A percentile compares a stretch with the other conserved stretches of the same genome.
phyloP scores from a whole-genome alignment of 2,329 filamentous ascomycete genomes.

The Diaporthe sp. region DNA sequence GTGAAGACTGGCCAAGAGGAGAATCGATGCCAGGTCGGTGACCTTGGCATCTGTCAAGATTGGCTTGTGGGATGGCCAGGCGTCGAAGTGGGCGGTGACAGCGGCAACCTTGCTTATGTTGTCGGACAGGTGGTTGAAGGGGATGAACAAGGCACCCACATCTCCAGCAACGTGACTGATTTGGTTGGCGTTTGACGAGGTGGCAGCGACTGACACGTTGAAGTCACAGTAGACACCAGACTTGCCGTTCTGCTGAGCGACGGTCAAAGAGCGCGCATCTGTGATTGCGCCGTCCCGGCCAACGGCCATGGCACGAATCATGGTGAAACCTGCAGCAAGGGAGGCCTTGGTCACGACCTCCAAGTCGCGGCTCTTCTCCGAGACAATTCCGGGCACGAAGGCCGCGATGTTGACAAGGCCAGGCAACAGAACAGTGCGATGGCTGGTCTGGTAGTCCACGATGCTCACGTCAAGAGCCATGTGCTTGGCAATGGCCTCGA shows the following conservation, averaged over 20 bases:
- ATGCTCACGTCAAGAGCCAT: conserved; percentile 85
- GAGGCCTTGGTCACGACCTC: conserved; percentile 78
- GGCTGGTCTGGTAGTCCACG: conserved; percentile 92
- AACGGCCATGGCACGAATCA: conserved; percentile 83
- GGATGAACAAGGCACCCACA: conserved; percentile 84
- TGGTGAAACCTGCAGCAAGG: conserved; percentile 79
- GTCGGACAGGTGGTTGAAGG: conserved; percentile 83
- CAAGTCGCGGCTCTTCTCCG: conserved; percentile 73
- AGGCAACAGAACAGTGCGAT: conserved; percentile 78
- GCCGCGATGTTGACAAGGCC: conserved; percentile 83
- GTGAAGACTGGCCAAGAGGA: conserved; percentile 82
- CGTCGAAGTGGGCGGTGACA: conserved; percentile 81
- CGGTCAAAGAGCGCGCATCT: conserved; percentile 75
- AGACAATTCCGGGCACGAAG: conserved; percentile 79
- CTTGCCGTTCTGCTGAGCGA: conserved; percentile 77
- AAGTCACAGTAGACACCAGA: conserved; percentile 78
- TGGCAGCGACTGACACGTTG: conserved; percentile 82
- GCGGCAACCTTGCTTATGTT: conserved; percentile 88
- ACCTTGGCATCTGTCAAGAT: conserved; percentile 85
- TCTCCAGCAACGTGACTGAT: conserved; percentile 78
- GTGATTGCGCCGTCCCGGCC: conserved; percentile 79
- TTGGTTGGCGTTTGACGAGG: conserved; percentile 78
- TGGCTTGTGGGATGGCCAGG: conserved; percentile 82
- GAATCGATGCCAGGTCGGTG: conserved; percentile 82
- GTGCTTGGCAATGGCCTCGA: conserved; percentile 92